A percentile compares a stretch with the other conserved stretches of the same genome.
Conservation (phyloP, 2,329 filamentous ascomycete genomes). For the Raffaelea deltoideospora region DNA sequence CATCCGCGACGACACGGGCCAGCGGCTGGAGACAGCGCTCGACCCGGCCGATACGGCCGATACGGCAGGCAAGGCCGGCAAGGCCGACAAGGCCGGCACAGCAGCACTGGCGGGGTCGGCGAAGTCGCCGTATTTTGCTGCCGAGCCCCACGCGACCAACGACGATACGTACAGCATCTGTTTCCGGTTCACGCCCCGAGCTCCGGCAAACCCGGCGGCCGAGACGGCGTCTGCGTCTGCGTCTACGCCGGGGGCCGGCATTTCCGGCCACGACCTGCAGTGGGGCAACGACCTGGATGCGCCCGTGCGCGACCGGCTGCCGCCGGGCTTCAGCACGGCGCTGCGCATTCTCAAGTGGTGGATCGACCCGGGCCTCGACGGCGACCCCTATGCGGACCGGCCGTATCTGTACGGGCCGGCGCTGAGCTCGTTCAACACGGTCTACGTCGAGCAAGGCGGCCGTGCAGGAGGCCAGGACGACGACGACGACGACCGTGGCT, state of each 20-base stretch:
- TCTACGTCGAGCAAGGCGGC: constrained; percentile 37
- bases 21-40: no score
- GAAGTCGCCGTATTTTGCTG: constrained; percentile 68
- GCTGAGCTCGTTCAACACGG: constrained; percentile 62
- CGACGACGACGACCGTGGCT: constrained; percentile 23
- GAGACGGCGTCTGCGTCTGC: neutral
- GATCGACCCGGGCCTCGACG: constrained; percentile 81
- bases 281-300: constrained; percentile 95
- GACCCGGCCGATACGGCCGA: no score
- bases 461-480: neutral
- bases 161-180: constrained; percentile 74
- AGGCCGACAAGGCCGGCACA: no score
- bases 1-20: constrained; percentile 52
- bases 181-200: constrained; percentile 62
- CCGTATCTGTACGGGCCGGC: constrained; percentile 79
- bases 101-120: no score
- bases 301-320: constrained; percentile 72
- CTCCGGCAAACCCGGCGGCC: neutral
- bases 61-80: no score
- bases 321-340: constrained; percentile 72
- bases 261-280: constrained; percentile 59
- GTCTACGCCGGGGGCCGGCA: constrained; percentile 19
- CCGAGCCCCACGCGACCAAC: constrained; percentile 47
- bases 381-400: constrained; percentile 73
- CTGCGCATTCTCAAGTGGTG: constrained; percentile 78